Percentiles rank a stretch among this genome's conserved stretches.
phyloP scores from a whole-genome alignment of 2,329 filamentous ascomycete species.

The Pestalotiopsis sp. region DNA sequence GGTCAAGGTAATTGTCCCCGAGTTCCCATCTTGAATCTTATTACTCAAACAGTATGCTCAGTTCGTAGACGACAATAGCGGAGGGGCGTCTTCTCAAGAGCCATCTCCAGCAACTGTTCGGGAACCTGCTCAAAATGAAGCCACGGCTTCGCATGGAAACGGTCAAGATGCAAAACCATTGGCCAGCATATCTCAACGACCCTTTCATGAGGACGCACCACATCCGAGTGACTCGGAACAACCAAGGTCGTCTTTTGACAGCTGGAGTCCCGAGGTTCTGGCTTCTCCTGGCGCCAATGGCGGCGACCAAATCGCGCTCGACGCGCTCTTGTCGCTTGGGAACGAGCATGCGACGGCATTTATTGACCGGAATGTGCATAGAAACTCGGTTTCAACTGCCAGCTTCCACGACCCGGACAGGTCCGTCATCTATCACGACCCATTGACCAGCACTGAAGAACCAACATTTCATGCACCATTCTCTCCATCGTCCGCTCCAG shows the following conservation, averaged over 20 bases:
- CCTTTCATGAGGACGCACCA: background rate
- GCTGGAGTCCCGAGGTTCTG: background rate
- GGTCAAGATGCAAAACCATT: background rate
- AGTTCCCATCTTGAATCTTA: background rate
- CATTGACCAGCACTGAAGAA: background rate
- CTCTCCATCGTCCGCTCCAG: background rate
- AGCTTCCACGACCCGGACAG: background rate
- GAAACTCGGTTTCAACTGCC: background rate
- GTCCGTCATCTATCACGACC: background rate
- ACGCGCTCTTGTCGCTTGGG: slow-evolving; percentile 35
- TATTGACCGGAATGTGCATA: background rate
- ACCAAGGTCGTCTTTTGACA: background rate
- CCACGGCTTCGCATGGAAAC: background rate
- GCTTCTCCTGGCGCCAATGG: slow-evolving; percentile 1
- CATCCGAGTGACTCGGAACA: background rate
- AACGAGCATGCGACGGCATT: slow-evolving; percentile 18
- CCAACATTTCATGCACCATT: background rate
- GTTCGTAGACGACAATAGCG: background rate
- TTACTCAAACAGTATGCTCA: background rate
- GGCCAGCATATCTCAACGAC: background rate
- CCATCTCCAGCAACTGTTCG: background rate
- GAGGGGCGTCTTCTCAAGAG: background rate
- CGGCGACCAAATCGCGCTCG: slow-evolving; percentile 34
- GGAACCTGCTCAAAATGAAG: background rate
- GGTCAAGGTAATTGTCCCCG: background rate